phyloP scores from a whole-genome alignment of 768 basidiomycete genomes.

The Leucosporidium yakuticum region DNA sequence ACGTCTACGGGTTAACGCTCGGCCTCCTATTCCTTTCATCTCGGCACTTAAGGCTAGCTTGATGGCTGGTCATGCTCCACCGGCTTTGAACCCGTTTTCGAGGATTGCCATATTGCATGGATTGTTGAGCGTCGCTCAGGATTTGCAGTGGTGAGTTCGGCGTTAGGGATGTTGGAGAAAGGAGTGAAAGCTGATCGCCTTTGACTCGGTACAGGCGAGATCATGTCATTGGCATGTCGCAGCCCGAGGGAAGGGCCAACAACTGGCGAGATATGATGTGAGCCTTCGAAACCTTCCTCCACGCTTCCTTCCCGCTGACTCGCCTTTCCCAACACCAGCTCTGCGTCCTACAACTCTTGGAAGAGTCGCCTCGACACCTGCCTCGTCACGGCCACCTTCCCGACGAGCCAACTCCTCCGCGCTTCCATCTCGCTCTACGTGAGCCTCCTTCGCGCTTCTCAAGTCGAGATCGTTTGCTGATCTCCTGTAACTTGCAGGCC shows the following conservation, averaged over 20 bases:
- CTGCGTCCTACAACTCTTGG: constrained; percentile 37
- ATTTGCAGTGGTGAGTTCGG: constrained; percentile 33
- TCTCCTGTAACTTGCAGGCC: background rate
- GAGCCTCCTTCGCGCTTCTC: background rate
- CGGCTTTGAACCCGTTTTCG: constrained; percentile 35
- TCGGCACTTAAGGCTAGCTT: constrained; percentile 37
- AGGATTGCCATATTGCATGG: constrained; percentile 35
- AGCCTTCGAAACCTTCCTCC: background rate
- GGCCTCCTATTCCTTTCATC: constrained; percentile 35
- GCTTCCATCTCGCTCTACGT: constrained; percentile 37
- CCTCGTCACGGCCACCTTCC: constrained; percentile 25
- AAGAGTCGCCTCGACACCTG: constrained; percentile 35
- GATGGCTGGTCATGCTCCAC: constrained; percentile 26
- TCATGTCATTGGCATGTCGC: constrained; percentile 35
- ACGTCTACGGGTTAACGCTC: constrained; percentile 17
- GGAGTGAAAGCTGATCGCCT: background rate
- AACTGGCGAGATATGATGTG: constrained; percentile 38
- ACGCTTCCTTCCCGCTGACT: background rate
- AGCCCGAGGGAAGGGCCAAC: constrained; percentile 29
- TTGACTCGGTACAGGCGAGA: constrained; percentile 20
- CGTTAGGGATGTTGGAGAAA: background rate
- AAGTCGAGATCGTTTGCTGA: background rate
- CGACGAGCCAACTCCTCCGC: constrained; percentile 34
- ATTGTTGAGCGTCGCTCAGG: constrained; percentile 34
- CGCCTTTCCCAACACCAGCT: background rate